These are phyloP conservation scores for Crucibulum laeve DNA, from an alignment of 768 basidiomycete genomes.

Conservation along the genomic window DNA sequence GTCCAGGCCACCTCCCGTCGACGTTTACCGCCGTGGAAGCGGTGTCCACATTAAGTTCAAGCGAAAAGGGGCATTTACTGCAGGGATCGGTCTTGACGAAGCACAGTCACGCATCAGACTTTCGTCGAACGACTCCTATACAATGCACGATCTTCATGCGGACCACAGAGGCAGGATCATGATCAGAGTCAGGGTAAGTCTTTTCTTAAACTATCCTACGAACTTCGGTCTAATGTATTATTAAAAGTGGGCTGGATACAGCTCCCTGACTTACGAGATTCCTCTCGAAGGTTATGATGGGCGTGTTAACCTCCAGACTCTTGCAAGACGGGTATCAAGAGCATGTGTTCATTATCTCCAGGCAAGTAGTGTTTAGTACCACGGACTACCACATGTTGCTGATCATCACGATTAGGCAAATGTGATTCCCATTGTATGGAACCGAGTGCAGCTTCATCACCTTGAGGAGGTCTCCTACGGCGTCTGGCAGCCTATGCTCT, in stretches of 20 bases:
- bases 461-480: conserved; percentile 67
- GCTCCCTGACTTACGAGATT: conserved; percentile 69
- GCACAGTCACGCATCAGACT: conserved; percentile 62
- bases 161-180: conserved; percentile 55
- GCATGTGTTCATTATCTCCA: conserved; percentile 75
- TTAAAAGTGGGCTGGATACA: conserved; percentile 64
- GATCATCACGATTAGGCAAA: conserved; percentile 44
- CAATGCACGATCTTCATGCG: conserved; percentile 61
- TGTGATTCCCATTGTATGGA: conserved; percentile 64
- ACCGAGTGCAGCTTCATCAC: conserved; percentile 65
- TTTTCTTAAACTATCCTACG: conserved; percentile 4
- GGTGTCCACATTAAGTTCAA: conserved; percentile 65
- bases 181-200: conserved; percentile 56
- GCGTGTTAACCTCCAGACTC: conserved; percentile 59
- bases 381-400: conserved; percentile 1
- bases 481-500: conserved; percentile 70
- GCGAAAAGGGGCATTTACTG: conserved; percentile 61
- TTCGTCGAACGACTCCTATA: conserved; percentile 60
- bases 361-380: conserved; percentile 27
- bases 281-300: conserved; percentile 66
- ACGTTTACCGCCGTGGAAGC: conserved; percentile 45
- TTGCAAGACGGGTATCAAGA: conserved; percentile 64
- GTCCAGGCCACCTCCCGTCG: conserved; percentile 28
- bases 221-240: neutral
- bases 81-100: conserved; percentile 64